These are phyloP conservation scores for Apium graveolens DNA, from an alignment of 129 eudicot genomes.

Conservation along the genomic window DNA sequence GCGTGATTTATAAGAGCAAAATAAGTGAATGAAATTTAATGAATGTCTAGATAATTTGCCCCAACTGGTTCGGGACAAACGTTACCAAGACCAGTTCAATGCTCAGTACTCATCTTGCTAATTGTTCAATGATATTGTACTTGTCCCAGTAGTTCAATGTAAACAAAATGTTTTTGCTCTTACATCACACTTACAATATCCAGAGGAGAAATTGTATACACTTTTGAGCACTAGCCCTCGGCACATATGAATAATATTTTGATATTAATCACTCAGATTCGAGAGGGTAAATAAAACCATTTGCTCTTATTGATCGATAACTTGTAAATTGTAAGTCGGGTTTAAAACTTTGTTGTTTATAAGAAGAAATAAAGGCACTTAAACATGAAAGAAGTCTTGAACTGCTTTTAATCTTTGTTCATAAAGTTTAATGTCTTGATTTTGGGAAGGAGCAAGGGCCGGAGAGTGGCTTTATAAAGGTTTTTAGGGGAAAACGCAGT, in stretches of 20 bases:
- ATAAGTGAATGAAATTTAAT: no score
- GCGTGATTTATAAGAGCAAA: background rate
- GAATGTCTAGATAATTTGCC: background rate
- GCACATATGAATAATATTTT: no score
- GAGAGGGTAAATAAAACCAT: background rate
- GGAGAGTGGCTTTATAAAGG: background rate
- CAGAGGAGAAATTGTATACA: background rate
- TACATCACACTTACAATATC: background rate
- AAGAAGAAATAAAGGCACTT: background rate
- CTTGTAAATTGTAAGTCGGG: background rate
- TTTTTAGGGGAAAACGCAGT: background rate
- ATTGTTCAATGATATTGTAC: background rate
- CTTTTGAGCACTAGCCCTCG: background rate
- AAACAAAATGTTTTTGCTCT: background rate
- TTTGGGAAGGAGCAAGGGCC: background rate
- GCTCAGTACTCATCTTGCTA: background rate
- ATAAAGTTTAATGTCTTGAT: background rate
- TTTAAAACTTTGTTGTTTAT: no score
- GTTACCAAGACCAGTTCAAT: background rate
- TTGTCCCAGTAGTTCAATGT: background rate
- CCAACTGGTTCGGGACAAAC: background rate
- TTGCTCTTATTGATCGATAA: background rate
- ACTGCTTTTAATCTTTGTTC: background rate
- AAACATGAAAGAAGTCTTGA: background rate
- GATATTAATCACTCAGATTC: no score